Conservation (phyloP, 2,329 filamentous ascomycete species). For the Fusarium sp. region DNA sequence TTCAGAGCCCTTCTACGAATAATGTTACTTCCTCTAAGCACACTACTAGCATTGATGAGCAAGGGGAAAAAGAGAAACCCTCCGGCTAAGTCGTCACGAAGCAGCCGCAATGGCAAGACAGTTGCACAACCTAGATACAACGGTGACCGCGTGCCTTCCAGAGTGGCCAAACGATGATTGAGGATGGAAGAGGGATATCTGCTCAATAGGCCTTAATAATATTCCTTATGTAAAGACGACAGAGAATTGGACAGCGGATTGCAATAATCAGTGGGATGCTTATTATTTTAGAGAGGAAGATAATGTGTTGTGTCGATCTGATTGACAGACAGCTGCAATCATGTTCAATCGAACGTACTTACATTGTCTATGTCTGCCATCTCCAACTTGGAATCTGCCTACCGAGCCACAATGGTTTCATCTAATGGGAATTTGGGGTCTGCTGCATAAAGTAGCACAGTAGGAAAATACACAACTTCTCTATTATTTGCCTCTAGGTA, state of each 20-base stretch:
- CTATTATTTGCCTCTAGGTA: not conserved
- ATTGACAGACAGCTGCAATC: not conserved
- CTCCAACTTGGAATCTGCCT: not conserved
- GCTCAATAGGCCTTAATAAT: conserved; percentile 12
- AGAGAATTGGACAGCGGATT: not conserved
- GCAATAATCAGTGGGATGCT: not conserved
- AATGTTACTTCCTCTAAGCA: conserved; percentile 57
- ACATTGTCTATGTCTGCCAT: not conserved
- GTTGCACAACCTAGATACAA: conserved; percentile 48
- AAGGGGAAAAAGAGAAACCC: conserved; percentile 47
- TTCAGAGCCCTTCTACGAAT: conserved; percentile 54
- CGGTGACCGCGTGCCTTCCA: conserved; percentile 51
- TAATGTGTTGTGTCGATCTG: not conserved
- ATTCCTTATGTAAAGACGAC: conserved; percentile 3
- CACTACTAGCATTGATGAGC: conserved; percentile 51
- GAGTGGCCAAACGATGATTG: conserved; percentile 47
- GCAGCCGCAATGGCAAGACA: conserved; percentile 41
- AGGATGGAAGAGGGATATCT: not conserved
- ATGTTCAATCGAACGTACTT: not conserved
- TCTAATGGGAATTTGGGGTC: not conserved
- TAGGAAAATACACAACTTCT: not conserved
- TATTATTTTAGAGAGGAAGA: not conserved
- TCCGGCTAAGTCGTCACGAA: conserved; percentile 38
- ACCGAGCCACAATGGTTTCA: not conserved
- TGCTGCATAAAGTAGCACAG: not conserved